Evolutionary conservation across 1,139 yeast genomes (phyloP).

Genomic region (Lodderomyces oxycetoniae): DNA sequence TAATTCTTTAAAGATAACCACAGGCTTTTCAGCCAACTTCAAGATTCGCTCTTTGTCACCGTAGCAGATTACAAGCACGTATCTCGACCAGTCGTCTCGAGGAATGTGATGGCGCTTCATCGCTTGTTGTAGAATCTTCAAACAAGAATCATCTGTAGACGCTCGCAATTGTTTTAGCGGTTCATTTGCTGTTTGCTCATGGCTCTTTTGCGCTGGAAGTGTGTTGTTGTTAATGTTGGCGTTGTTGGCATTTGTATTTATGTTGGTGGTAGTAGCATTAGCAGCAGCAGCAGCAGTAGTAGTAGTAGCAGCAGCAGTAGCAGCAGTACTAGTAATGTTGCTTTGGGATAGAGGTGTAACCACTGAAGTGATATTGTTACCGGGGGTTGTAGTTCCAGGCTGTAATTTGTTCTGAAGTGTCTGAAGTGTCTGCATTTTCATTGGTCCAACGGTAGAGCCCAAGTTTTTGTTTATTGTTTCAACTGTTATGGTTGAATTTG

Average conservation of each 20-base stretch:
- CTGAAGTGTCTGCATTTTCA: background rate
- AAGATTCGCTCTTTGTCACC: constrained; percentile 86
- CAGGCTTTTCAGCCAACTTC: constrained; percentile 84
- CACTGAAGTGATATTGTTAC: background rate
- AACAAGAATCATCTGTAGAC: constrained; percentile 88
- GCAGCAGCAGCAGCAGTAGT: constrained; percentile 6
- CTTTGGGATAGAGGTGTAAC: background rate
- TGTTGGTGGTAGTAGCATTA: constrained; percentile 2
- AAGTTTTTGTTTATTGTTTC: constrained; percentile 8
- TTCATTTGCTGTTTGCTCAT: constrained; percentile 33
- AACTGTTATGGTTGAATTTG: constrained; percentile 10
- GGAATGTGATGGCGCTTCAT: constrained; percentile 80
- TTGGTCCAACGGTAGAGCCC: background rate
- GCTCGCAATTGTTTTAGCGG: constrained; percentile 85
- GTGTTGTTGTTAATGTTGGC: background rate
- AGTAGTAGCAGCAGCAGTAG: background rate
- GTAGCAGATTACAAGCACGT: constrained; percentile 84
- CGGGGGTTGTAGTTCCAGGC: background rate
- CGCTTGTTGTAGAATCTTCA: constrained; percentile 83
- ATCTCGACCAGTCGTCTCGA: constrained; percentile 81
- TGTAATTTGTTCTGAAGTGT: background rate
- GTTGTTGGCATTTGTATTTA: no score
- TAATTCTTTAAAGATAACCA: constrained; percentile 78
- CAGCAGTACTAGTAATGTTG: background rate
- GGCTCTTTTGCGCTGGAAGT: constrained; percentile 1